A percentile compares a stretch with the other conserved stretches of the same genome.
phyloP scores from a whole-genome alignment of 345 rosid genomes.

The Noccaea caerulescens region DNA sequence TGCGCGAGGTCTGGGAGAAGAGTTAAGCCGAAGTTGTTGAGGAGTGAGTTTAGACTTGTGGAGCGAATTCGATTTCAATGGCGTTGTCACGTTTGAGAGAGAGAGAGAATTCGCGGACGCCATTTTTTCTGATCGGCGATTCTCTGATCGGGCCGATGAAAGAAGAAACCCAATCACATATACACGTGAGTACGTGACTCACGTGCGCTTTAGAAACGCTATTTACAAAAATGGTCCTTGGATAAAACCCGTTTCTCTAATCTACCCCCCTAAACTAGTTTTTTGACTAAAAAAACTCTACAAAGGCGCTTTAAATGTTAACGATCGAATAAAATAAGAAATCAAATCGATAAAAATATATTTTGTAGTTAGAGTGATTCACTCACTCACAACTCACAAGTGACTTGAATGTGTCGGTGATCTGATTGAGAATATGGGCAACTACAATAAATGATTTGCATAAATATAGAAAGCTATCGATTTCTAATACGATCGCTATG shows the following conservation, averaged over 20 bases:
- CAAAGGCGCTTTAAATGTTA: constrained; percentile 2
- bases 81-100: constrained; percentile 22
- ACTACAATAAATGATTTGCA: constrained; percentile 38
- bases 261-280: constrained; percentile 1
- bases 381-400: neutral
- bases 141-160: constrained; percentile 28
- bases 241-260: neutral
- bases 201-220: constrained; percentile 18
- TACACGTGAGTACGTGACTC: neutral
- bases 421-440: constrained; percentile 39
- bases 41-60: constrained; percentile 20
- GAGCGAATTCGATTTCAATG: constrained; percentile 12
- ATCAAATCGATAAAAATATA: neutral
- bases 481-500: neutral
- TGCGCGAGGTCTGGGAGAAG: constrained; percentile 9
- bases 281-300: neutral
- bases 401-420: constrained; percentile 44
- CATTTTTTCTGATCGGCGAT: constrained; percentile 16
- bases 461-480: constrained; percentile 17
- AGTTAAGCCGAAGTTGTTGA: neutral
- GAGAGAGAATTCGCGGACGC: constrained; percentile 28
- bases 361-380: neutral
- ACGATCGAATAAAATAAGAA: neutral
- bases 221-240: constrained; percentile 21
- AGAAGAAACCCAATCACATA: constrained; percentile 10